These are phyloP conservation scores for sunflower (Helianthus annuus) DNA, from an alignment of 129 eudicot species.

Conservation along the genomic window HanXRQr2.0-SUNRISE NC_035445.2:150915817-150916316, in stretches of 20 bases:
- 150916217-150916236: conserved; percentile 16
- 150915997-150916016: not conserved
- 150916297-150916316: conserved; percentile 29
- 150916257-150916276: conserved; percentile 28
- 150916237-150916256: conserved; percentile 25
- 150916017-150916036: conserved; percentile 20
- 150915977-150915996: conserved; percentile 18
- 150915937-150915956: conserved; percentile 15
- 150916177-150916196: conserved; percentile 29
- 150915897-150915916: not conserved
- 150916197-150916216: conserved; percentile 30
- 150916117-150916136: conserved; percentile 21
- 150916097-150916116: conserved; percentile 11
- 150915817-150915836: too few species aligned
- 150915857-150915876: not conserved
- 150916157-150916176: conserved; percentile 13
- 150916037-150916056: conserved; percentile 9
- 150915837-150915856: not conserved
- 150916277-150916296: not conserved
- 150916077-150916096: conserved; percentile 30
- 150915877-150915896: not conserved
- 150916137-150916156: conserved; percentile 23
- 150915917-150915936: conserved; percentile 12
- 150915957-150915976: conserved; percentile 14
- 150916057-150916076: conserved; percentile 20